These are phyloP conservation scores for Penicillium sp. DNA, from an alignment of 2,329 filamentous ascomycete species.

Conservation along the genomic window DNA sequence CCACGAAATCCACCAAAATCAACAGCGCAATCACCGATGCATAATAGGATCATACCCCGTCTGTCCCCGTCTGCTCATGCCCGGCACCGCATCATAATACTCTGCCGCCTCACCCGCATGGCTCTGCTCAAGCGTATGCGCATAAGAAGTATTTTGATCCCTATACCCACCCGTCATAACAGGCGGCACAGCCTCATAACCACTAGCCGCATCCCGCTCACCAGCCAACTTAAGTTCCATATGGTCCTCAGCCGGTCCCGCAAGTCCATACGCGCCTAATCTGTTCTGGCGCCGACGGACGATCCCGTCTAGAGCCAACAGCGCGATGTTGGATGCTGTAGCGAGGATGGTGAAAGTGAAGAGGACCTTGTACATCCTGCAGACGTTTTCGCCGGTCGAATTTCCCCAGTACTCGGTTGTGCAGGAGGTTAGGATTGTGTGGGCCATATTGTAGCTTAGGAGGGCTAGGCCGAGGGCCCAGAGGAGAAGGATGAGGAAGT, in stretches of 20 bases:
- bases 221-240: slow-evolving; percentile 38
- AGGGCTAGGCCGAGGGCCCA: slow-evolving; percentile 56
- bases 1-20: background rate
- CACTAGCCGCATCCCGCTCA: slow-evolving; percentile 16
- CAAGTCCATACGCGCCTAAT: slow-evolving; percentile 51
- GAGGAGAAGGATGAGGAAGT: slow-evolving; percentile 49
- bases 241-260: slow-evolving; percentile 27
- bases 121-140: slow-evolving; percentile 18
- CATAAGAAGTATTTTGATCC: slow-evolving; percentile 5
- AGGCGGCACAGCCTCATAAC: slow-evolving; percentile 11
- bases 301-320: slow-evolving; percentile 52
- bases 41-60: slow-evolving; percentile 38
- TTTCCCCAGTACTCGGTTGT: slow-evolving; percentile 54
- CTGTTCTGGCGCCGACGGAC: slow-evolving; percentile 47
- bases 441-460: slow-evolving; percentile 55
- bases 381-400: slow-evolving; percentile 56
- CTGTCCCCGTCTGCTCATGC: slow-evolving; percentile 30
- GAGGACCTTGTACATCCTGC: slow-evolving; percentile 60
- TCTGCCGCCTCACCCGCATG: slow-evolving; percentile 27
- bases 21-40: slow-evolving; percentile 26
- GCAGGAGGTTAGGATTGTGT: slow-evolving; percentile 55
- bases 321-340: slow-evolving; percentile 46
- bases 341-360: slow-evolving; percentile 57
- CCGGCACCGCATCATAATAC: slow-evolving; percentile 29
- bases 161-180: slow-evolving; percentile 1